phyloP scores from a whole-genome alignment of 306 rosid species.

The Prunus padus region DNA sequence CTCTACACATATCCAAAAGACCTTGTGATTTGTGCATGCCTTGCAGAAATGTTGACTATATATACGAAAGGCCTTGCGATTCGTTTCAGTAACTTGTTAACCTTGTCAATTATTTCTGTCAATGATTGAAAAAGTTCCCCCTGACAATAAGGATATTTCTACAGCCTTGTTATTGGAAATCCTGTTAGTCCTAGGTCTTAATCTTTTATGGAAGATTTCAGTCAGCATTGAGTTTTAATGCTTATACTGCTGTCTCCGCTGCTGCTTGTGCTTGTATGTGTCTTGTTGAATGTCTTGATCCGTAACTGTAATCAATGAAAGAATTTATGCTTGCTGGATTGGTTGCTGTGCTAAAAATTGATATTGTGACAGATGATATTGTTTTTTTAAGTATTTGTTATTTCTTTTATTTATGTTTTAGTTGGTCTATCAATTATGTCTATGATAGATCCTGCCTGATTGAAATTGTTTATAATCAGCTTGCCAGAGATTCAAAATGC shows the following conservation, averaged over 20 bases:
- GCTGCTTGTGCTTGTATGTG: not conserved
- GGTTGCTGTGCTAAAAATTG: not conserved
- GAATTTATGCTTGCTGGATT: not conserved
- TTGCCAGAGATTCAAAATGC: slow-evolving; percentile 75
- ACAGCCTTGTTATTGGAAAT: too few relatives aligned
- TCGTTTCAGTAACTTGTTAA: not conserved
- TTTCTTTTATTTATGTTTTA: not conserved
- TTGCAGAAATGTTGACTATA: not conserved
- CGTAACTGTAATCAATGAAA: not conserved
- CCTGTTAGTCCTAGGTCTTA: not conserved
- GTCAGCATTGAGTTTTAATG: not conserved
- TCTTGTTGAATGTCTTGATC: not conserved
- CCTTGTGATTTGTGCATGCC: not conserved
- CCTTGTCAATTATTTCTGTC: not conserved
- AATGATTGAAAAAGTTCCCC: not conserved
- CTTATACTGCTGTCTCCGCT: not conserved
- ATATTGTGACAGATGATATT: not conserved
- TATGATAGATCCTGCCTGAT: slow-evolving; percentile 16
- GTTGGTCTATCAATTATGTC: not conserved
- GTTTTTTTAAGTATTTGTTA: not conserved
- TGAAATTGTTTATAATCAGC: slow-evolving; percentile 46
- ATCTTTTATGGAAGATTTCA: not conserved
- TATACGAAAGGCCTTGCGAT: not conserved
- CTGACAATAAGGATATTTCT: not conserved
- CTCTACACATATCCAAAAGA: not conserved